Conservation (phyloP, 106 monocot species). For the Cymbidium sinense region DNA sequence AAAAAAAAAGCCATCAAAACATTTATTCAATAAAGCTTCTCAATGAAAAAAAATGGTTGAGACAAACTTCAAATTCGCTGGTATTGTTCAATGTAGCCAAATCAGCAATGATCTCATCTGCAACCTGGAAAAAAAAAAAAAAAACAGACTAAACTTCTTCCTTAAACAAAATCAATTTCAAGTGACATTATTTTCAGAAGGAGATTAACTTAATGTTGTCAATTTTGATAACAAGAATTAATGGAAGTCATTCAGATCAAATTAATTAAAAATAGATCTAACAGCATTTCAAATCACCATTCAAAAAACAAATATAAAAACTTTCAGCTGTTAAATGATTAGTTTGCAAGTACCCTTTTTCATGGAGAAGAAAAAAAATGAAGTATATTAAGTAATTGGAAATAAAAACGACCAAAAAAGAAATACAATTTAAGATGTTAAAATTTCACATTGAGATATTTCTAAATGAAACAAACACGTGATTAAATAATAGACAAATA, state of each 20-base stretch:
- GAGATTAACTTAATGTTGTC: background rate
- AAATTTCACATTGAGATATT: background rate
- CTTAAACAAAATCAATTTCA: background rate
- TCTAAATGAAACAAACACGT: background rate
- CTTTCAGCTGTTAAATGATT: constrained; percentile 1
- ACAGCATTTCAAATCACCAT: background rate
- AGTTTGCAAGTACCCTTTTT: background rate
- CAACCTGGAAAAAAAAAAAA: constrained; percentile 36
- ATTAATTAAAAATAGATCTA: background rate
- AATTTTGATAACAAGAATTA: background rate
- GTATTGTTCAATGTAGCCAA: constrained; percentile 24
- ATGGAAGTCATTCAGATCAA: background rate
- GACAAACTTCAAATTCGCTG: constrained; percentile 12
- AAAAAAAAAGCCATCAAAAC: background rate
- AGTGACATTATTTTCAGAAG: background rate
- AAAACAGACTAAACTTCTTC: background rate
- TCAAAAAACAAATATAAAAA: background rate
- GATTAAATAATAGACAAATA: background rate
- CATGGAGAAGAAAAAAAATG: background rate
- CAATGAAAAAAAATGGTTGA: constrained; percentile 5
- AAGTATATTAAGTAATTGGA: background rate
- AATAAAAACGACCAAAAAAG: background rate
- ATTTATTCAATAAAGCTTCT: constrained; percentile 4
- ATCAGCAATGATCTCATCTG: constrained; percentile 65
- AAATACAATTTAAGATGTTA: background rate